A percentile compares a stretch with the other conserved stretches of the same genome.
These are phyloP conservation scores for Boechera divaricarpa DNA, from an alignment of 345 rosid genomes.

Conservation along the genomic window DNA sequence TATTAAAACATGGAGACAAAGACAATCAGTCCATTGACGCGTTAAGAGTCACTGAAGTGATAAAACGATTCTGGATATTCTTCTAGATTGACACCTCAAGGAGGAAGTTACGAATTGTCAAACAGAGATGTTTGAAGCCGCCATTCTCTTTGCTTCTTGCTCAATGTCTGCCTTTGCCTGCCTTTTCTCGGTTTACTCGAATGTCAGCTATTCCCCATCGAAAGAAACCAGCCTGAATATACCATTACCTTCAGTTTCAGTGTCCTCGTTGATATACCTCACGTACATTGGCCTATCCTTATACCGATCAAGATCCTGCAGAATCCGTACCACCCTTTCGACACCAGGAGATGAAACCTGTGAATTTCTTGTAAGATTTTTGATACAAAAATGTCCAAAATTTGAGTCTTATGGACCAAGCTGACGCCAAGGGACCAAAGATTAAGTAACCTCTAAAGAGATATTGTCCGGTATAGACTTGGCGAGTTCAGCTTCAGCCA, in stretches of 20 bases:
- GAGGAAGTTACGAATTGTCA: no score
- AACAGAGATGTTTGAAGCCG: conserved; percentile 52
- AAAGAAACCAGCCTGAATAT: conserved; percentile 71
- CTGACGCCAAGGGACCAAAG: neutral
- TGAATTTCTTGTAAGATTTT: no score
- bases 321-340: conserved; percentile 78
- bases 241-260: conserved; percentile 61
- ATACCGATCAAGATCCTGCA: conserved; percentile 79
- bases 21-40: no score
- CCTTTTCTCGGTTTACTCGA: conserved; percentile 79
- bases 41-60: no score
- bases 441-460: conserved; percentile 63
- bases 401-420: no score
- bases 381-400: no score
- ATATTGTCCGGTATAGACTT: conserved; percentile 68
- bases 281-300: conserved; percentile 80
- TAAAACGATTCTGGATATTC: no score
- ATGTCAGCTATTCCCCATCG: conserved; percentile 89
- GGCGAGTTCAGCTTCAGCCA: conserved; percentile 75
- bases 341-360: conserved; percentile 94
- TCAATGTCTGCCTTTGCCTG: conserved; percentile 88
- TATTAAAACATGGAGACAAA: no score
- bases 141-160: conserved; percentile 88
- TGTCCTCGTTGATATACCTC: conserved; percentile 49
- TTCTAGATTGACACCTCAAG: no score